Percentiles rank a stretch among this genome's conserved stretches.
Evolutionary conservation across 2,329 filamentous ascomycete genomes (phyloP).

Genomic region (Trichoderma polysporum): DNA sequence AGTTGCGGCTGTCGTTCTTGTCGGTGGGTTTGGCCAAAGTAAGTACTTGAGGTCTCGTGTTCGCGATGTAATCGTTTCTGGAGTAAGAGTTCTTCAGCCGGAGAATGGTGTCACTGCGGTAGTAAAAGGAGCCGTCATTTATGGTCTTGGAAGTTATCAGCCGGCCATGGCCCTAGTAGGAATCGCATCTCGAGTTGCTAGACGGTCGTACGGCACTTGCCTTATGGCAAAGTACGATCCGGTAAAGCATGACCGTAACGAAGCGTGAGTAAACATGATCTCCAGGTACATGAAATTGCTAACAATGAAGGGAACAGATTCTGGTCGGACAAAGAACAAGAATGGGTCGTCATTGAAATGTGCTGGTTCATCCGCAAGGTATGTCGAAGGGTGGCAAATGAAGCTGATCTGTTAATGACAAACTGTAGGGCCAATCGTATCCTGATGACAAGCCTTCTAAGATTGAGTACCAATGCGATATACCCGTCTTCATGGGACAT

Average conservation of each 20-base stretch:
- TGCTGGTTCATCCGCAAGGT: constrained; percentile 43
- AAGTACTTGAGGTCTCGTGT: constrained; percentile 45
- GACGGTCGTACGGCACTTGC: constrained; percentile 40
- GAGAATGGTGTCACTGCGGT: constrained; percentile 51
- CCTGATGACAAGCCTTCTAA: constrained; percentile 37
- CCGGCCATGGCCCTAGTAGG: constrained; percentile 32
- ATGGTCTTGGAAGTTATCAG: constrained; percentile 36
- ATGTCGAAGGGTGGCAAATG: neutral
- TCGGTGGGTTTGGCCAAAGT: constrained; percentile 50
- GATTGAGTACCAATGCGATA: constrained; percentile 41
- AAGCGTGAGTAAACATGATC: constrained; percentile 33
- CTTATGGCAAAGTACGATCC: constrained; percentile 38
- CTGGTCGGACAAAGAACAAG: constrained; percentile 41
- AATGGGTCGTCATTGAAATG: constrained; percentile 39
- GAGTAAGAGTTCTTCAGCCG: constrained; percentile 48
- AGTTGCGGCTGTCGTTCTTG: constrained; percentile 44
- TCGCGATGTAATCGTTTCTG: constrained; percentile 34
- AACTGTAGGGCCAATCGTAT: constrained; percentile 38
- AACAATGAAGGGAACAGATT: constrained; percentile 31
- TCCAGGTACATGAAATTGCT: constrained; percentile 3
- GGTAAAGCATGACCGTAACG: constrained; percentile 37
- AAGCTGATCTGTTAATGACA: neutral
- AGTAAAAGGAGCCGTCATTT: constrained; percentile 51
- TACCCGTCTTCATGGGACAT: constrained; percentile 37
- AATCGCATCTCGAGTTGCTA: constrained; percentile 38